Conservation (phyloP, 2,329 filamentous ascomycete species). For the Epichloe baconii region DNA sequence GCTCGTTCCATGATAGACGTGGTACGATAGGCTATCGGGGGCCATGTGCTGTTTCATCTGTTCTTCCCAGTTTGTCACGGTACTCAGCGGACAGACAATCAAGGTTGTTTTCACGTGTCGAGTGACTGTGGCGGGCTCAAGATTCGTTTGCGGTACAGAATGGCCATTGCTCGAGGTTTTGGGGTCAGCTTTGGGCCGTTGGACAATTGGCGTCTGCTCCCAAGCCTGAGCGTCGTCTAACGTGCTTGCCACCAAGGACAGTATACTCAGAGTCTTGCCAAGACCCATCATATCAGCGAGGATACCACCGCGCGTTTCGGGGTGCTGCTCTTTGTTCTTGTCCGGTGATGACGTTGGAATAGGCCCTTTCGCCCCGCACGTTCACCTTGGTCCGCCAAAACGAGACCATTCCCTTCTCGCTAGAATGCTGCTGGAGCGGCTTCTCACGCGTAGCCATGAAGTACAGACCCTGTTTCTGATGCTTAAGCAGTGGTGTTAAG, state of each 20-base stretch:
- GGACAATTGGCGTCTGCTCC: constrained; percentile 37
- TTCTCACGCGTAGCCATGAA: constrained; percentile 77
- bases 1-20: constrained; percentile 76
- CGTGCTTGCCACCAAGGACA: constrained; percentile 62
- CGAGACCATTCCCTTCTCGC: constrained; percentile 52
- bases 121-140: constrained; percentile 38
- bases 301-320: constrained; percentile 59
- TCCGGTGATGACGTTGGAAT: constrained; percentile 77
- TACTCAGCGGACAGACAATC: constrained; percentile 79
- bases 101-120: constrained; percentile 69
- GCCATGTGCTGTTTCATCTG: constrained; percentile 76
- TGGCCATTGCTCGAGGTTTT: constrained; percentile 19
- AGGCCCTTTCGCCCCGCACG: constrained; percentile 42
- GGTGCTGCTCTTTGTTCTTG: constrained; percentile 47
- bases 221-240: constrained; percentile 50
- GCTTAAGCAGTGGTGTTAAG: constrained; percentile 57
- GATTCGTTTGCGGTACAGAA: constrained; percentile 20
- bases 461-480: constrained; percentile 81
- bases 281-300: constrained; percentile 81
- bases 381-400: constrained; percentile 58
- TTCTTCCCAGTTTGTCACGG: constrained; percentile 86
- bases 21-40: constrained; percentile 50
- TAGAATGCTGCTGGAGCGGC: constrained; percentile 41
- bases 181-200: constrained; percentile 30
- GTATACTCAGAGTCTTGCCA: constrained; percentile 76